Base-by-base conservation (phyloP, 2,329 filamentous ascomycete species). In the Colletotrichum graminicola region DNA sequence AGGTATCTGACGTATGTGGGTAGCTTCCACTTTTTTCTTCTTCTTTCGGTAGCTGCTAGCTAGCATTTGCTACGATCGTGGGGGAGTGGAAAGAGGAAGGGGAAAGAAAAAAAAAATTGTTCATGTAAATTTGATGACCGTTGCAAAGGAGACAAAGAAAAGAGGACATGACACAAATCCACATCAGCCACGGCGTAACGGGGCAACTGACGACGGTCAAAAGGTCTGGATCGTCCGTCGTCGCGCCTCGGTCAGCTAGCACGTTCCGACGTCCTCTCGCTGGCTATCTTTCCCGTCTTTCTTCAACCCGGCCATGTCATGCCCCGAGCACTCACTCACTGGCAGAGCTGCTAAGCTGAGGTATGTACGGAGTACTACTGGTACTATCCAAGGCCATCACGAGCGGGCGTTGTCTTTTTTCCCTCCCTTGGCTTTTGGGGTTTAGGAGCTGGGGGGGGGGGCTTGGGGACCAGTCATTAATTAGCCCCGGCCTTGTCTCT, bases 221-320 rank as follows among this genome's bases (percentile, higher is more conserved):
- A 10, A 16, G 23, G 21, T 39, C 16, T 18, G 23, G 26, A 34
- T 34, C 34, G n/a, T 29, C 36, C 36, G 52, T 64, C 23, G n/a
- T 68, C 23, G 60, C 51, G 41, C 32, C n/a, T 52, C 51, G 41
- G 59, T 62, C 41, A 43, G 60, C 51, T 41, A 55, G 51, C 32
- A 18, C 26, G 21, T 55, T 55, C 23, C 54, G 54, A 55, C 47
- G 29, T 23, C 54, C 23, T 39, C 32, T 56, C 21, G 34, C 21
- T 21, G 54, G 21, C 32, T 7, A 10, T 56, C 43, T 61, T 39
- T 36, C 26, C 26, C 47, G 36, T 55, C n/a, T 56, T 26, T 55
- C 26, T 49, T 34, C 41, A 51, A 36, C 39, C 41, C 23, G 18
- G 26, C 39, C 55, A 45, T 36, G 62, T 39, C 55, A 45, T 36